Percentiles rank a stretch among this genome's conserved stretches.
Conservation (phyloP, 192 early-diverging fungal genomes). For the Coemansia sp. region DNA sequence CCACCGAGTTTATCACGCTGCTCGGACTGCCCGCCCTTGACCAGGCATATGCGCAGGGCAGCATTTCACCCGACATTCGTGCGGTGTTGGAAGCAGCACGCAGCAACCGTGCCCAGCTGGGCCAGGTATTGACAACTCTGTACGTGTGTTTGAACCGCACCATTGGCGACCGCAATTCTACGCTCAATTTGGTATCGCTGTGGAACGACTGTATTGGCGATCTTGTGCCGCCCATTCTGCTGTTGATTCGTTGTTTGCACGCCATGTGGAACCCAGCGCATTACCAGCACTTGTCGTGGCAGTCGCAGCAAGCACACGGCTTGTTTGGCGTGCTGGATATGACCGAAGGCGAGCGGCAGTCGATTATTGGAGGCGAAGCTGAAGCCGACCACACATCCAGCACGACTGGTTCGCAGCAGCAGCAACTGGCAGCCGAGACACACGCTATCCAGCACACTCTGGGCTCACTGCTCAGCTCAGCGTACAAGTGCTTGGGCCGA, state of each 20-base stretch:
- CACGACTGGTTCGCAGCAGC: neutral
- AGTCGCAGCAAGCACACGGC: constrained; percentile 18
- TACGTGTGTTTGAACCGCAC: constrained; percentile 40
- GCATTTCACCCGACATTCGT: neutral
- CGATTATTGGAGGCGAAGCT: constrained; percentile 10
- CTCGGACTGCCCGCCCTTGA: constrained; percentile 35
- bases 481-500: constrained; percentile 40
- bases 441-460: constrained; percentile 27
- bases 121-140: constrained; percentile 26
- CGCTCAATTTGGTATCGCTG: constrained; percentile 18
- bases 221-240: constrained; percentile 22
- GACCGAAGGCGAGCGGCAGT: constrained; percentile 19
- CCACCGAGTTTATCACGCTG: constrained; percentile 18
- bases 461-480: constrained; percentile 17
- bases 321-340: constrained; percentile 43
- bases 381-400: neutral
- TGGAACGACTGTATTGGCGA: constrained; percentile 36
- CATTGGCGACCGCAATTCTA: constrained; percentile 3
- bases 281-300: constrained; percentile 29
- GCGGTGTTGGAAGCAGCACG: constrained; percentile 15
- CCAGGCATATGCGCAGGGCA: constrained; percentile 8
- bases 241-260: constrained; percentile 35
- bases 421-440: constrained; percentile 11
- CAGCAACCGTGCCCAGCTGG: constrained; percentile 3
- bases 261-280: constrained; percentile 38